These are phyloP conservation scores for Leccinum truebloodii DNA, from an alignment of 768 basidiomycete species.

Conservation along the genomic window DNA sequence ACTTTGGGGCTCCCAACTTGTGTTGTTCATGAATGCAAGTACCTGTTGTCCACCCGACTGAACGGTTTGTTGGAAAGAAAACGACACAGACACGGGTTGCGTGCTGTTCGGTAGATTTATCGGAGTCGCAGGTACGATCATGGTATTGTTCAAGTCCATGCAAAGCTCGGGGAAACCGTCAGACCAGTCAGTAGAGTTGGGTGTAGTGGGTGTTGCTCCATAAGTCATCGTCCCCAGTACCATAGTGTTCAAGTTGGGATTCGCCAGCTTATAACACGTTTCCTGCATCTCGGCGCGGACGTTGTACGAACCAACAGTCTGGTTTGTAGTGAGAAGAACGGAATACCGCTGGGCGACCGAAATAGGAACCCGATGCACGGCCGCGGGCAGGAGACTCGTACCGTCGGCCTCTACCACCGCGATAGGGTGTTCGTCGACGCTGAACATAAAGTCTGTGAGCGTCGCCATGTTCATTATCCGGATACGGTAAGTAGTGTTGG, in stretches of 20 bases:
- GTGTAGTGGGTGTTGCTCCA: constrained; percentile 25
- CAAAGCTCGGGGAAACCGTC: constrained; percentile 26
- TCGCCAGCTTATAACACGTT: constrained; percentile 32
- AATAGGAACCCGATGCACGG: constrained; percentile 41
- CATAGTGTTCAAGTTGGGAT: constrained; percentile 30
- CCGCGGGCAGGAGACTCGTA: constrained; percentile 39
- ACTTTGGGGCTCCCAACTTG: constrained; percentile 28
- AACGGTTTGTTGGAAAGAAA: constrained; percentile 29
- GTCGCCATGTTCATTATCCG: constrained; percentile 50
- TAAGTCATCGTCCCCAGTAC: constrained; percentile 33
- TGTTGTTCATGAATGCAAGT: constrained; percentile 29
- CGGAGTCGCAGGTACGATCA: constrained; percentile 29
- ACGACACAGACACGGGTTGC: constrained; percentile 13
- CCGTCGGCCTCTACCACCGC: constrained; percentile 52
- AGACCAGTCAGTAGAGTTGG: constrained; percentile 30
- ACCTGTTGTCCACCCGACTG: constrained; percentile 28
- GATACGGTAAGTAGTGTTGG: constrained; percentile 43
- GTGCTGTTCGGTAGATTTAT: constrained; percentile 33
- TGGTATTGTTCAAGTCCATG: constrained; percentile 30
- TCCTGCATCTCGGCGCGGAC: constrained; percentile 41
- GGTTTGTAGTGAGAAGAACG: constrained; percentile 45
- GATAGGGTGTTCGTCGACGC: constrained; percentile 47
- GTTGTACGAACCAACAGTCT: constrained; percentile 36
- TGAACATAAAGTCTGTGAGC: constrained; percentile 47
- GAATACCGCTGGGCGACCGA: constrained; percentile 52